Evolutionary conservation across 495 filamentous ascomycete genomes (phyloP).

Genomic region (Aspergillus nanangensis): DNA sequence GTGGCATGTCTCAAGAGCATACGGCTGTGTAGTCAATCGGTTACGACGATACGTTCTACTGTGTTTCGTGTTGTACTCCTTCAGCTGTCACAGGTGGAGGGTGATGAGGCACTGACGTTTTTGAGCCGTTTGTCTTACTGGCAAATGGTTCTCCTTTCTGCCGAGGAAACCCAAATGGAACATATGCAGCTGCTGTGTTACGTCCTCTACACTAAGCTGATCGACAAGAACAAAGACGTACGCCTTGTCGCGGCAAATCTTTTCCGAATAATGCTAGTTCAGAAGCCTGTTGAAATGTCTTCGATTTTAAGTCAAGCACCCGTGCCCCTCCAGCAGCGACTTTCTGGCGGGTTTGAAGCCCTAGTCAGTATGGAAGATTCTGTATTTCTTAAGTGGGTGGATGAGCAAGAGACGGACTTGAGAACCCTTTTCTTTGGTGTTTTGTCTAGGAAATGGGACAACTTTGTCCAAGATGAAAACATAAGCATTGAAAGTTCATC

Average conservation of each 20-base stretch:
- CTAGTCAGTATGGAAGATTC: slow-evolving; percentile 83
- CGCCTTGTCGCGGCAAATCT: slow-evolving; percentile 76
- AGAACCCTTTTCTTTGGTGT: slow-evolving; percentile 74
- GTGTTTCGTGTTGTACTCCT: slow-evolving; percentile 76
- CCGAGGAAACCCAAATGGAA: slow-evolving; percentile 67
- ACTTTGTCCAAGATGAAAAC: slow-evolving; percentile 79
- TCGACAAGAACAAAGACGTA: slow-evolving; percentile 57
- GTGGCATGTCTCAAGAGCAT: slow-evolving; percentile 77
- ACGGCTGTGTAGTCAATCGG: slow-evolving; percentile 76
- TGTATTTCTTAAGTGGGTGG: slow-evolving; percentile 82
- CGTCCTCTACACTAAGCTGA: slow-evolving; percentile 78
- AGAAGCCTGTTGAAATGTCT: slow-evolving; percentile 82
- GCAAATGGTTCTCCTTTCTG: slow-evolving; percentile 84
- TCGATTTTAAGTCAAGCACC: slow-evolving; percentile 66
- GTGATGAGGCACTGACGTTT: slow-evolving; percentile 58
- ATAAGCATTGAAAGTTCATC: slow-evolving; percentile 66
- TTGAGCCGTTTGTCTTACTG: slow-evolving; percentile 87
- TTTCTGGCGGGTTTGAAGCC: slow-evolving; percentile 77
- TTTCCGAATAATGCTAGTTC: slow-evolving; percentile 87
- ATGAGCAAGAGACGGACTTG: slow-evolving; percentile 74
- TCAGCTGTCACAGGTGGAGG: slow-evolving; percentile 76
- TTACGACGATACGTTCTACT: slow-evolving; percentile 65
- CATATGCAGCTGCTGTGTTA: slow-evolving; percentile 84
- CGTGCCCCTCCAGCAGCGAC: slow-evolving; percentile 58
- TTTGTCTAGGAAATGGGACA: slow-evolving; percentile 77